A percentile compares a stretch with the other conserved stretches of the same genome.
Conservation (phyloP, 1,139 yeast genomes). For the Pneumocystis carinii region DNA sequence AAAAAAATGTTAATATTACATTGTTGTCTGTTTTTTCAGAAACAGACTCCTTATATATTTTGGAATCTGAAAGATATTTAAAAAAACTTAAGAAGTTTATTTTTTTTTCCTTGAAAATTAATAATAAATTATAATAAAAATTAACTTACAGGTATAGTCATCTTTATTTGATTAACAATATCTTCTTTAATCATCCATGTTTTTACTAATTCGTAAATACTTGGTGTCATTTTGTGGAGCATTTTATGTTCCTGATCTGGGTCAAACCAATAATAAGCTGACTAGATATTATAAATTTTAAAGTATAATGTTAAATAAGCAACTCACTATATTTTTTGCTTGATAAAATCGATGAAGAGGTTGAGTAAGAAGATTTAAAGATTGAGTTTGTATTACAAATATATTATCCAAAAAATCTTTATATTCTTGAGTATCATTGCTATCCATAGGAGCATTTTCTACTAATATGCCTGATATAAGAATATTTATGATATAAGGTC, state of each 20-base stretch:
- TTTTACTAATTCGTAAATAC: slow-evolving; percentile 25
- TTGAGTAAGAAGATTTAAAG: slow-evolving; percentile 54
- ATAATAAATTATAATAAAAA: background rate
- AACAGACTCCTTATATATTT: background rate
- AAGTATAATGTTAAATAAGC: background rate
- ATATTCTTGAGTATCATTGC: slow-evolving; percentile 35
- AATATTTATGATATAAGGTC: slow-evolving; percentile 51
- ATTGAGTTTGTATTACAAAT: slow-evolving; percentile 40
- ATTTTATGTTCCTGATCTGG: slow-evolving; percentile 25
- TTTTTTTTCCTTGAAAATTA: background rate
- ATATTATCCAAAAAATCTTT: slow-evolving; percentile 38
- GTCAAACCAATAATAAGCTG: slow-evolving; percentile 3
- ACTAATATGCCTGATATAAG: slow-evolving; percentile 49
- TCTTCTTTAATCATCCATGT: slow-evolving; percentile 27
- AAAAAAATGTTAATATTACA: background rate
- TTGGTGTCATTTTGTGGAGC: slow-evolving; percentile 40
- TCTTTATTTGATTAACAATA: slow-evolving; percentile 22
- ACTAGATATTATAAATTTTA: slow-evolving; percentile 1
- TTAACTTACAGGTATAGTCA: slow-evolving; percentile 3
- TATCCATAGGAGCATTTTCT: slow-evolving; percentile 60
- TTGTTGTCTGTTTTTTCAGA: slow-evolving; percentile 1
- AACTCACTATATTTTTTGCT: slow-evolving; percentile 40
- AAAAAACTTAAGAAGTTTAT: background rate
- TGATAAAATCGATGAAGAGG: slow-evolving; percentile 76
- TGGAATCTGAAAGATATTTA: background rate